Percentiles rank a stretch among this genome's conserved stretches.
phyloP scores from a whole-genome alignment of 225 moss, liverwort and hornwort genomes.

The Physcomitrium patens region DNA sequence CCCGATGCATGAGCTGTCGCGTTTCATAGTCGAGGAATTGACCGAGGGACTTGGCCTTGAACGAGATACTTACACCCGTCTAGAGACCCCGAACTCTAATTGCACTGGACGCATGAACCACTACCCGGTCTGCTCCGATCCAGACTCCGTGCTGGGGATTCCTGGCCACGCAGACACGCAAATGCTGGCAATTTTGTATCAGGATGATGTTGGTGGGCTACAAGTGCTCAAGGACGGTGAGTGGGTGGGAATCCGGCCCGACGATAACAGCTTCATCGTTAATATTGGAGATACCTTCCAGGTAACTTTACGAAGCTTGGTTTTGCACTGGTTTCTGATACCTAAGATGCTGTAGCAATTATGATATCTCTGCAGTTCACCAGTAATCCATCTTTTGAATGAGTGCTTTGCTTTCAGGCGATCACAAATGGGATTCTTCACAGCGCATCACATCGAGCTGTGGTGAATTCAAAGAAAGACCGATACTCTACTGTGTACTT shows the following conservation, averaged over 20 bases:
- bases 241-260: constrained; percentile 49
- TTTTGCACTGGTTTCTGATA: neutral
- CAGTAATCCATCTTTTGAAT: no score
- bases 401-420: constrained; percentile 25
- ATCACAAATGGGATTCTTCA: constrained; percentile 45
- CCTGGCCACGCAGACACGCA: constrained; percentile 43
- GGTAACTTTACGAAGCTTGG: constrained; percentile 12
- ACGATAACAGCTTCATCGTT: constrained; percentile 46
- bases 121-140: constrained; percentile 46
- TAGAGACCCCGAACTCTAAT: constrained; percentile 35
- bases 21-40: constrained; percentile 46
- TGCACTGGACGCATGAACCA: constrained; percentile 60
- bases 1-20: constrained; percentile 48
- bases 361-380: no score
- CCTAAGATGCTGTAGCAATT: no score
- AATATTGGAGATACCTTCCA: constrained; percentile 58
- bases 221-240: constrained; percentile 49
- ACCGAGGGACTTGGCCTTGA: constrained; percentile 41
- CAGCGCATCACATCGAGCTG: constrained; percentile 44
- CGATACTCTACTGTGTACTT: constrained; percentile 49
- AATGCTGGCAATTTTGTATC: constrained; percentile 40
- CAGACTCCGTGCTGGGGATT: constrained; percentile 39
- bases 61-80: constrained; percentile 37
- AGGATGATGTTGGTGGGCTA: constrained; percentile 48
- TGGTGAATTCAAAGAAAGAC: constrained; percentile 41